phyloP scores from a whole-genome alignment of 1,284 basidiomycete genomes.

The Porogramme epimiltina region DNA sequence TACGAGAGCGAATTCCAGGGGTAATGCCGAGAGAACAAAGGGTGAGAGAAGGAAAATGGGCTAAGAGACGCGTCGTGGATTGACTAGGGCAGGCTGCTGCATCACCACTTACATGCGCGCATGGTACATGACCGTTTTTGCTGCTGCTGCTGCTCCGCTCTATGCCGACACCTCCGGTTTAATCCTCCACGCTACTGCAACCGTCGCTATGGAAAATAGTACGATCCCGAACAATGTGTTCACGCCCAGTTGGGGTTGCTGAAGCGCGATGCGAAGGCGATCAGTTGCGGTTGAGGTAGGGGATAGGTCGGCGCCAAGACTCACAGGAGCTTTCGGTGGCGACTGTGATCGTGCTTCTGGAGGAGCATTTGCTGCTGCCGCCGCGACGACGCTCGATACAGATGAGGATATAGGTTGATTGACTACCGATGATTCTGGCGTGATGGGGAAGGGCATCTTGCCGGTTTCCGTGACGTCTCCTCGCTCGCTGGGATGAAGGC shows the following conservation, averaged over 20 bases:
- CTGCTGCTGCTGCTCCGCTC: slow-evolving; percentile 9
- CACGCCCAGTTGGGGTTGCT: slow-evolving; percentile 16
- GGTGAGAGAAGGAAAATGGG: background rate
- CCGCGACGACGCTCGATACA: slow-evolving; percentile 15
- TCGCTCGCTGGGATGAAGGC: slow-evolving; percentile 22
- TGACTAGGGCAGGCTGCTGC: background rate
- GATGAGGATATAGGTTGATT: slow-evolving; percentile 37
- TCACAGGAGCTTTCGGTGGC: slow-evolving; percentile 19
- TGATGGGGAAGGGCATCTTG: slow-evolving; percentile 41
- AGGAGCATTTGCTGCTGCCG: slow-evolving; percentile 17
- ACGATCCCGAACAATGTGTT: slow-evolving; percentile 58
- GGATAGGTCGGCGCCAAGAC: slow-evolving; percentile 3
- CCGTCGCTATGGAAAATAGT: slow-evolving; percentile 60
- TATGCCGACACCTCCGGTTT: slow-evolving; percentile 39
- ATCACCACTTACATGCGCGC: slow-evolving; percentile 16
- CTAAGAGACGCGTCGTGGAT: slow-evolving; percentile 5
- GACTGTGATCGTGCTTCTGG: slow-evolving; percentile 19
- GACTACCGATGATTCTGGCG: slow-evolving; percentile 45
- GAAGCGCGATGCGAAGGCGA: slow-evolving; percentile 5
- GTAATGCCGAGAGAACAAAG: slow-evolving; percentile 19
- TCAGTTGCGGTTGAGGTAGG: slow-evolving; percentile 4
- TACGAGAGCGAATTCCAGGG: slow-evolving; percentile 1
- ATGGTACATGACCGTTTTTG: slow-evolving; percentile 14
- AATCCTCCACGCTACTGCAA: slow-evolving; percentile 65
- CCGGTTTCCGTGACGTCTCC: slow-evolving; percentile 20